These are phyloP conservation scores for Lentinula aciculospora DNA, from an alignment of 768 basidiomycete species.

Conservation along the genomic window DNA sequence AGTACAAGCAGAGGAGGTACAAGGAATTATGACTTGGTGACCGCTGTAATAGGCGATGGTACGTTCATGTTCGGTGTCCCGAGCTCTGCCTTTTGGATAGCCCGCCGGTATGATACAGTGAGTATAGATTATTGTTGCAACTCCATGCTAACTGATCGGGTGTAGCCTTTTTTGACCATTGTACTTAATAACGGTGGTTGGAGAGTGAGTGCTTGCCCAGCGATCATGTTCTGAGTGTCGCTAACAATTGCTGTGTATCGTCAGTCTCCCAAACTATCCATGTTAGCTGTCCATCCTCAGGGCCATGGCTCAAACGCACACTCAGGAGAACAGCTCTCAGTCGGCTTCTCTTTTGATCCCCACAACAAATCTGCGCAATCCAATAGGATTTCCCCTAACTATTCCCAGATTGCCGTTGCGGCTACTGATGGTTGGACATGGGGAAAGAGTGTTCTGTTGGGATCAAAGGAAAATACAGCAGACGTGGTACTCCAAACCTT, in stretches of 20 bases:
- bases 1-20: conserved; percentile 15
- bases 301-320: conserved; percentile 43
- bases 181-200: conserved; percentile 71
- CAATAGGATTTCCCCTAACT: conserved; percentile 39
- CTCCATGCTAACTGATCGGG: not conserved
- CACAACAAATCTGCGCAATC: conserved; percentile 24
- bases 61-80: conserved; percentile 65
- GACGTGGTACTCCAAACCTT: conserved; percentile 15
- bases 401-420: conserved; percentile 56
- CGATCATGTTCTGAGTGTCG: not conserved
- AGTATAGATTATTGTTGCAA: conserved; percentile 13
- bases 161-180: conserved; percentile 66
- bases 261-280: conserved; percentile 56
- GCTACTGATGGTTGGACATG: conserved; percentile 69
- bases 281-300: conserved; percentile 58
- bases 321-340: conserved; percentile 44
- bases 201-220: conserved; percentile 34
- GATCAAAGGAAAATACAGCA: not conserved
- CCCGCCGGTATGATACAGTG: conserved; percentile 61
- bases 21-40: conserved; percentile 44
- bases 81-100: conserved; percentile 67
- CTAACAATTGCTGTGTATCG: conserved; percentile 4
- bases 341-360: conserved; percentile 45
- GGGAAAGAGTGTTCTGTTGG: conserved; percentile 30
- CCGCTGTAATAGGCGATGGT: conserved; percentile 64